Evolutionary conservation across 169 alveolate genomes (phyloP), one percentile per base, ranked within the genome.

Genomic region (Plasmodium malariae): DNA sequence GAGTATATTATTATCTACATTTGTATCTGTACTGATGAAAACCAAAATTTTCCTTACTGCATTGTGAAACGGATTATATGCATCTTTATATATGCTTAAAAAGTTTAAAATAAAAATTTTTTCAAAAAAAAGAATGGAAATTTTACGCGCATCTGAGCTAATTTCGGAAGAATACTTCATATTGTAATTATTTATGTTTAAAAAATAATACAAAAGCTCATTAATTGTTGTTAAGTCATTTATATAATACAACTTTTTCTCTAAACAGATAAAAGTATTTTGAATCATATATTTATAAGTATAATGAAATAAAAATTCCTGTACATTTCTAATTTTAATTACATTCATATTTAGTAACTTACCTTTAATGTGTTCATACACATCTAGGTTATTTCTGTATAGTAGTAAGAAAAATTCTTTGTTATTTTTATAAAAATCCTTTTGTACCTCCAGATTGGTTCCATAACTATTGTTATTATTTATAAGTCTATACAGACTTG

Each of bases 181-280:
- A 43, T 80, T 69, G 40, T 85, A 85, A 85, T 68, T 69, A 69
- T 85, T 45, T 69, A 85, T 68, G 32, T n/a, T 24, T 49, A 85
- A 40, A 85, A 85, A 85, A 7, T 4, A 60, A 36, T 71, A 45
- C 28, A 85, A 45, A 55, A 69, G 40, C 5, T 69, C 30, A 48
- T 85, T 24, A 3, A 85, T 48, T n/a, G 7, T 24, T 21, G 9
- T 28, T 19, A 30, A 26, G 48, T 43, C 37, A 36, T 85, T 21
- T 48, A 85, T 37, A 57, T 85, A 85, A n/a, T 36, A 51, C 69
- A 85, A 6, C 7, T n/a, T 3, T 19, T 63, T 24, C 21, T 40
- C 45, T 63, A 85, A 85, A 45, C 62, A 60, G 19, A 28, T 7
- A 62, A 85, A 85, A 6, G 92, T 69, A 68, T 69, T 30, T 17